Evolutionary conservation across 1,284 basidiomycete species (phyloP), one percentile per base, ranked within the genome.

Genomic region (Ustilago loliicola): DNA sequence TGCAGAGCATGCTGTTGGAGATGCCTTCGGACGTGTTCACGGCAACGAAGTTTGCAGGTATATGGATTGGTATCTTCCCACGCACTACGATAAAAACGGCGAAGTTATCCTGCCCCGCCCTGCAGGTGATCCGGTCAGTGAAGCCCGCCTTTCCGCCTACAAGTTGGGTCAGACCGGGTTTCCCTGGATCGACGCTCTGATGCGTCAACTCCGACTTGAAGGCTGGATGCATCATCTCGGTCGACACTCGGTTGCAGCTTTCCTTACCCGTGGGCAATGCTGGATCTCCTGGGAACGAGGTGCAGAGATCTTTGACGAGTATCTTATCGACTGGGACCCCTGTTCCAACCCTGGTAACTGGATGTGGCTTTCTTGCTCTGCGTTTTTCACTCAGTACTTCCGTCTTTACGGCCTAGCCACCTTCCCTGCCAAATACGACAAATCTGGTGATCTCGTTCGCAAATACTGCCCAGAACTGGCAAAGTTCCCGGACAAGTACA

Each of bases 281-380:
- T 89, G 90, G 83, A 88, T 90, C 72, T 88, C 88, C 9, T 90
- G 89, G 89, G 90, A 90, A 77, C 83, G 88, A 57, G 89, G 90
- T 30, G 88, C 88, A 66, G 89, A 90, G 71, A 88, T 89, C 32
- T 89, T 90, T 85, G 89, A 90, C 57, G 72, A 82, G 50, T 64
- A 87, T 45, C 67, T 78, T 7, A 78, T 88, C 21, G 88, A 88
- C 61, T 88, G 87, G 88, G 88, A 88, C 79, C 87, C 88, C 0
- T 85, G 81, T 40, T 75, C 87, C 48, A 83, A 89, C 82, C 77
- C 86, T 59, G 85, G 88, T 10, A 89, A 89, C 70, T 89, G 88
- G 83, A 88, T 89, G 88, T 89, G 89, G 88, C 79, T 89, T 8
- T 88, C 87, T 4, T 88, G 88, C 54, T 87, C 87, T 1, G 88